phyloP scores from a whole-genome alignment of 768 basidiomycete species.

The Trametes cinnabarina region DNA sequence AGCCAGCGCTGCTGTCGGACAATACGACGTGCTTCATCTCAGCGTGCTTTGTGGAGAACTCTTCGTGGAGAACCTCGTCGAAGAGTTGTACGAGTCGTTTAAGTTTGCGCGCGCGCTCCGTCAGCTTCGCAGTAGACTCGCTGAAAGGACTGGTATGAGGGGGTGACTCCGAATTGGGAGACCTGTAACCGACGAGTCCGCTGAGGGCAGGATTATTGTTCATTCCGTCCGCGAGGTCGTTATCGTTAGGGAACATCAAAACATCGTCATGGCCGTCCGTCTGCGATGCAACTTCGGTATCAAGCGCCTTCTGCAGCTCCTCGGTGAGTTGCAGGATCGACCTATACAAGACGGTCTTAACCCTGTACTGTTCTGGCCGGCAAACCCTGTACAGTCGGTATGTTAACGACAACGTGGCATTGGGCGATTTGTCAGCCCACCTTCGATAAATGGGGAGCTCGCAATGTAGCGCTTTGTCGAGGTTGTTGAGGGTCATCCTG shows the following conservation, averaged over 20 bases:
- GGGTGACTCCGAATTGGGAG: background rate
- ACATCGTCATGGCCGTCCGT: too few species aligned
- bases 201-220: background rate
- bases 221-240: background rate
- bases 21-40: constrained; percentile 14
- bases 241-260: too few species aligned
- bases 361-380: constrained; percentile 70
- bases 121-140: constrained; percentile 21
- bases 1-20: background rate
- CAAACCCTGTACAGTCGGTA: constrained; percentile 55
- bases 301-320: constrained; percentile 14
- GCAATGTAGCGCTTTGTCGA: constrained; percentile 58
- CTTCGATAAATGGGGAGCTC: constrained; percentile 81
- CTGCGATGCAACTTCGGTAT: background rate
- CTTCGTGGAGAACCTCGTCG: constrained; percentile 24
- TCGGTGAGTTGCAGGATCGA: constrained; percentile 42
- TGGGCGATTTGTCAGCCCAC: constrained; percentile 37
- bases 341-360: constrained; percentile 64
- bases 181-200: background rate
- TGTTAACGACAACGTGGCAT: background rate
- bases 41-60: constrained; percentile 23
- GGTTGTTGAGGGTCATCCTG: constrained; percentile 68
- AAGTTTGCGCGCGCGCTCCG: constrained; percentile 19
- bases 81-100: constrained; percentile 21
- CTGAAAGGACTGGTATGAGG: background rate